Evolutionary conservation across 768 basidiomycete genomes (phyloP), one percentile per base, ranked within the genome.

Genomic region (Tephrocybe sp.): DNA sequence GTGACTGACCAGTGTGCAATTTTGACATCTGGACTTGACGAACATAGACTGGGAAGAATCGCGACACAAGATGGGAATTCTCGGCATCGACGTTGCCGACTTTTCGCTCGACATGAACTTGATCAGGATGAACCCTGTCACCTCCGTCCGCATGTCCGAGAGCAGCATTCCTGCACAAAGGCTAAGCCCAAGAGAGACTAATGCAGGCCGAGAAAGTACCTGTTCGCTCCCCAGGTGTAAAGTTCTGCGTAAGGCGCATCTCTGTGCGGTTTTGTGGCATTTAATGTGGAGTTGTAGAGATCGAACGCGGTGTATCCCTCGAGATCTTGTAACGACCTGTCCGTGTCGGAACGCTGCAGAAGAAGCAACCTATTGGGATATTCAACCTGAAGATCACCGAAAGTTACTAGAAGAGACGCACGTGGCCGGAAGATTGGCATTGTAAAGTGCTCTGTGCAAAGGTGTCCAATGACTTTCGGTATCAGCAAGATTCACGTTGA

Each of bases 291-390:
- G 63, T 98, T 98, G 69, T 92, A 97, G 27, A 98, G 69, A 62
- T 98, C 95, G 53, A 92, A 92, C 0, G 93, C 84, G 0, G 92
- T 92, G 65, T 95, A 88, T 0, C 90, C 96, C 57, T 98, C 96
- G 24, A 73, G 60, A 61, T 98, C 96, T 63, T 92, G 92, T 50
- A 89, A 56, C 4, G 77, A 69, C 0, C 73, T 67, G 63, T 97
- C 90, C 19, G 82, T 82, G 59, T 96, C 92, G 18, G 76, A 60
- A 31, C 84, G 81, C 59, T 86, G 82, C 44, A 97, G 69, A 6
- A 98, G 77, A 28, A 94, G 73, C 38, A 90, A 69, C 3, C 89
- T 92, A 44, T 42, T n/a, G n/a, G 18, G 0, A 38, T 3, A 43
- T 22, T 4, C 11, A 8, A 37, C 3, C 25, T 27, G 39, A 26